Percentiles rank a stretch among this genome's conserved stretches.
phyloP scores from a whole-genome alignment of 495 filamentous ascomycete genomes.

The Thermothielavioides terrestris region DNA sequence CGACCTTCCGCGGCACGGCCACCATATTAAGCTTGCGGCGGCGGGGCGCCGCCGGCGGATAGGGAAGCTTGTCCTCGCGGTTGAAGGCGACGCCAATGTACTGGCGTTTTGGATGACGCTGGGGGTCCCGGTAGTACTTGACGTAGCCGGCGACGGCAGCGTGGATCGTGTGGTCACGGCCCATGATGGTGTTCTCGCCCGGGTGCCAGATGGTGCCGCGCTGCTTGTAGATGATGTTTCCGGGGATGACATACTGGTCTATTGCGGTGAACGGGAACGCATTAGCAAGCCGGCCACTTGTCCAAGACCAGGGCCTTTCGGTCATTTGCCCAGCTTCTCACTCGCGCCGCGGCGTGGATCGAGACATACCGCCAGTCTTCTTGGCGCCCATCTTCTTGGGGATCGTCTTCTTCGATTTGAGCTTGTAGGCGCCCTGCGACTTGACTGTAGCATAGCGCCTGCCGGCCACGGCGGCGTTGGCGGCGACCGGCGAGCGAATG shows the following conservation, averaged over 20 bases:
- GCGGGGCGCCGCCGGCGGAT: constrained; percentile 57
- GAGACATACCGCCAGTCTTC: constrained; percentile 63
- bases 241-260: constrained; percentile 85
- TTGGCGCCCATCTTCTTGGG: constrained; percentile 95
- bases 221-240: constrained; percentile 97
- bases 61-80: constrained; percentile 63
- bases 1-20: constrained; percentile 32
- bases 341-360: not conserved
- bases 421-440: constrained; percentile 76
- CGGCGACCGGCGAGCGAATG: constrained; percentile 6
- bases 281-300: not conserved
- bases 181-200: constrained; percentile 87
- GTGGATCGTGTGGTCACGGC: constrained; percentile 96
- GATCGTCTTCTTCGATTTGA: constrained; percentile 70
- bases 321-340: no score
- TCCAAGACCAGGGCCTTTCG: no score
- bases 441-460: constrained; percentile 73
- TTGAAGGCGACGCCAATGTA: constrained; percentile 90
- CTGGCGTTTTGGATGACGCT: constrained; percentile 66
- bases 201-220: constrained; percentile 90
- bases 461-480: constrained; percentile 34
- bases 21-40: constrained; percentile 64
- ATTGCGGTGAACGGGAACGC: not conserved
- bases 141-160: constrained; percentile 79
- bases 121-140: constrained; percentile 86